Evolutionary conservation across 495 filamentous ascomycete genomes (phyloP).

Genomic region (Physcia stellaris): DNA sequence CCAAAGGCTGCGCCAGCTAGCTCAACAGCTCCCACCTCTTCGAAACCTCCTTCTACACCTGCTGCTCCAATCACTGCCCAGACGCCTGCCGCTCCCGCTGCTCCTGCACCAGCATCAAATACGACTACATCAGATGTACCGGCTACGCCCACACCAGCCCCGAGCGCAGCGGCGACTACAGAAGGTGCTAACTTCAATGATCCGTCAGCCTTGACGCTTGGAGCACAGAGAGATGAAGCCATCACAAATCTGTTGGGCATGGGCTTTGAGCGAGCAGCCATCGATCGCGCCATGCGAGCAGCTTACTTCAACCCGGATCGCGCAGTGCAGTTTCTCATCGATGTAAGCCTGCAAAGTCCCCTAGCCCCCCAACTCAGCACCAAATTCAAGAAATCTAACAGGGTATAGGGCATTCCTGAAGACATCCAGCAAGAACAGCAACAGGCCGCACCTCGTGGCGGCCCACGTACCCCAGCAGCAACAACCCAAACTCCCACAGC

Average conservation of each 20-base stretch:
- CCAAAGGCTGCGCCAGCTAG: constrained; percentile 56
- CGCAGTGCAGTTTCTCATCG: constrained; percentile 90
- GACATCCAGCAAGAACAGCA: constrained; percentile 59
- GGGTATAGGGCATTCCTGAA: constrained; percentile 72
- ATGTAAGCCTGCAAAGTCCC: constrained; percentile 36
- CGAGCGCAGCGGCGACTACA: constrained; percentile 26
- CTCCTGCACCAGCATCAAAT: constrained; percentile 29
- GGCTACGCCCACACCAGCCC: constrained; percentile 55
- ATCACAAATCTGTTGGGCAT: constrained; percentile 94
- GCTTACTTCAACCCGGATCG: constrained; percentile 95
- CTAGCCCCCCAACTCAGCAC: not conserved
- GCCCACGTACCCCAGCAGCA: constrained; percentile 21
- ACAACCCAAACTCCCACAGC: constrained; percentile 25
- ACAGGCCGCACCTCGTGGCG: constrained; percentile 15
- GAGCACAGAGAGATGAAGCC: constrained; percentile 65
- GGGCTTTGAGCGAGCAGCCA: constrained; percentile 79
- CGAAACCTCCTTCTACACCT: constrained; percentile 53
- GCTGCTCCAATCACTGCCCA: constrained; percentile 47
- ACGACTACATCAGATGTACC: constrained; percentile 37
- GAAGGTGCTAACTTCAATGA: constrained; percentile 46
- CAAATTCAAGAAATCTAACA: constrained; percentile 13
- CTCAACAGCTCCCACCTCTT: constrained; percentile 37
- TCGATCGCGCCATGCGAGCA: constrained; percentile 86
- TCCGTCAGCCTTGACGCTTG: constrained; percentile 72
- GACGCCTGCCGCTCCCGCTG: constrained; percentile 46